These are phyloP conservation scores for Saraca asoca DNA, from an alignment of 331 rosid species.

Conservation along the genomic window DNA sequence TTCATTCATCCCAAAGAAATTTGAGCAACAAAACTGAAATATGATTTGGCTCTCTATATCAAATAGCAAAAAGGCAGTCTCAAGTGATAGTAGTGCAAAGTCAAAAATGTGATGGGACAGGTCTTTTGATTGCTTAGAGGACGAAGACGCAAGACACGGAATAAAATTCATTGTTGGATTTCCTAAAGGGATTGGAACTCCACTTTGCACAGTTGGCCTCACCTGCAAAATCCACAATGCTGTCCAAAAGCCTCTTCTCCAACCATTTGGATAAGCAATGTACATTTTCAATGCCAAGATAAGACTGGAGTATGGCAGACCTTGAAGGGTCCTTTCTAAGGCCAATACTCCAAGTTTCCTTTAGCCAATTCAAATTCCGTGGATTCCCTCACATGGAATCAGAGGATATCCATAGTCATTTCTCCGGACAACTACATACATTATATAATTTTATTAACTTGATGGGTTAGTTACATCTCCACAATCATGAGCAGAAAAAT, in stretches of 20 bases:
- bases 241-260: conserved; percentile 87
- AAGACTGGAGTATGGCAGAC: conserved; percentile 59
- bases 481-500: too few relatives aligned
- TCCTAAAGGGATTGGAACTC: conserved; percentile 71
- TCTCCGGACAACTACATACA: too few relatives aligned
- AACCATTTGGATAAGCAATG: conserved; percentile 69
- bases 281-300: conserved; percentile 66
- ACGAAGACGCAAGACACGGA: conserved; percentile 57
- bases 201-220: conserved; percentile 67
- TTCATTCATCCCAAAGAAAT: too few relatives aligned
- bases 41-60: conserved; percentile 80
- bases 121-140: conserved; percentile 65
- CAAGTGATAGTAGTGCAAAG: conserved; percentile 71
- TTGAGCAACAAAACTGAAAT: conserved; percentile 78
- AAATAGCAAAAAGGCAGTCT: conserved; percentile 77
- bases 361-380: too few relatives aligned
- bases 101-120: conserved; percentile 76
- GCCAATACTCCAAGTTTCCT: too few relatives aligned
- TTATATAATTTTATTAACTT: too few relatives aligned
- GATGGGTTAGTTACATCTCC: too few relatives aligned
- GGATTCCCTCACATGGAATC: too few relatives aligned
- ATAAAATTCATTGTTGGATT: conserved; percentile 79
- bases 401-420: too few relatives aligned
- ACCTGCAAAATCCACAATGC: conserved; percentile 49
- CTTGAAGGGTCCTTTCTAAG: conserved; percentile 69